Base-by-base conservation (phyloP, 139 green algal species). In the Closterium sp. region DNA sequence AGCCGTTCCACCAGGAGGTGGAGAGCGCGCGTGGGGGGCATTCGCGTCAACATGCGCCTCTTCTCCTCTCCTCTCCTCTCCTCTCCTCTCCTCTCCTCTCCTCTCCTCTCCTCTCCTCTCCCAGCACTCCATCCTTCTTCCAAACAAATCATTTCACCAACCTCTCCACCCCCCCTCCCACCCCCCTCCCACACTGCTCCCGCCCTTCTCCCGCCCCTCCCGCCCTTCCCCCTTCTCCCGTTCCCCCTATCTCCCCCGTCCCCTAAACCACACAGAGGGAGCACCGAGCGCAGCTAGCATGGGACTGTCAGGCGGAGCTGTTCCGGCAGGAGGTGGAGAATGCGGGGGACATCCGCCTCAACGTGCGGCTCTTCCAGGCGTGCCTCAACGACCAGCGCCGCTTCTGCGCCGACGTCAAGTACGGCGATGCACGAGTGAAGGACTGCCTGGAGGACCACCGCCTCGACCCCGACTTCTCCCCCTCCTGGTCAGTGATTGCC, bases 241-340 rank as follows among this genome's bases (percentile, higher is more conserved):
- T 1, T 10, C 86, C 30, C 10, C 86, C 30, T 45, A 7, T 22
- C 86, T 10, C 86, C 21, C 13, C 50, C 17, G 5, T 45, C 19
- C 30, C 13, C 9, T n/a, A n/a, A n/a, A n/a, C n/a, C n/a, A n/a
- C n/a, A n/a, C 86, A 89, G 31, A 89, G 31, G 11, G 86, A 89
- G 30, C 86, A 32, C 30, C 30, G 30, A 19, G 30, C 86, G 13
- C 11, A 89, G 86, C 31, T 97, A 22, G 94, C 91, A 0, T 96
- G 93, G 95, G 95, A 97, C 10, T 98, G 97, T 92, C 93, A 96
- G 79, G 95, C 97, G 92, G 96, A 97, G 91, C 95, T 98, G 10
- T 97, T 98, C 92, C 93, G 96, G 4, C 96, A 97, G 93, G 96
- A 98, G 92, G 94, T 97, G 31, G 96, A 98, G 89, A 97, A 97